These are phyloP conservation scores for Tulasnella calospora DNA, from an alignment of 768 basidiomycete species.

Conservation along the genomic window DNA sequence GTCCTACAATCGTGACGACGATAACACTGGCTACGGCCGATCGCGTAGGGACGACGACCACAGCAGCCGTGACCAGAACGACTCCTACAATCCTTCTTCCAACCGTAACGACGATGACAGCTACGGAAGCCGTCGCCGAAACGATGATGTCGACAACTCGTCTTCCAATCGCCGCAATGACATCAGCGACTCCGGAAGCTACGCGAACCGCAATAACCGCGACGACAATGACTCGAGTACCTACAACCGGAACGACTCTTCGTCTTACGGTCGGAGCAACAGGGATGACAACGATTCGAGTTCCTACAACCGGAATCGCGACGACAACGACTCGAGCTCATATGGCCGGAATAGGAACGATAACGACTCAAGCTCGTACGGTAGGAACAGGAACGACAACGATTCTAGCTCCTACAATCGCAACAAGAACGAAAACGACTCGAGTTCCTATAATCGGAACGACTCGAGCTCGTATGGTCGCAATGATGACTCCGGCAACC, in stretches of 20 bases:
- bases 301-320: not conserved
- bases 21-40: not conserved
- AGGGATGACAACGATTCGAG: not conserved
- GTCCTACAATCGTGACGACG: not conserved
- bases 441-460: not conserved
- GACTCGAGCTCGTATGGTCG: constrained; percentile 6
- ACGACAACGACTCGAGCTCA: not conserved
- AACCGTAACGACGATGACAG: not conserved
- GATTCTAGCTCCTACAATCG: not conserved
- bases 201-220: not conserved
- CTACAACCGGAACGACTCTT: not conserved
- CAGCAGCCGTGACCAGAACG: not conserved
- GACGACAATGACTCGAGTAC: constrained; percentile 1
- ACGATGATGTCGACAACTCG: not conserved
- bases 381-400: not conserved
- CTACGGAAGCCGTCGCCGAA: not conserved
- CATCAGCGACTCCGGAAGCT: not conserved
- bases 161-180: not conserved
- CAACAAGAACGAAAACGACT: constrained; percentile 3
- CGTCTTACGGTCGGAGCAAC: not conserved
- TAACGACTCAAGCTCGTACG: not conserved
- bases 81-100: not conserved
- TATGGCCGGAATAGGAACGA: not conserved
- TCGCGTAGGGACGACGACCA: not conserved
- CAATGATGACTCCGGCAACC: not conserved